phyloP scores from a whole-genome alignment of 257 asterid species.

The Coffea eugenioides region DNA sequence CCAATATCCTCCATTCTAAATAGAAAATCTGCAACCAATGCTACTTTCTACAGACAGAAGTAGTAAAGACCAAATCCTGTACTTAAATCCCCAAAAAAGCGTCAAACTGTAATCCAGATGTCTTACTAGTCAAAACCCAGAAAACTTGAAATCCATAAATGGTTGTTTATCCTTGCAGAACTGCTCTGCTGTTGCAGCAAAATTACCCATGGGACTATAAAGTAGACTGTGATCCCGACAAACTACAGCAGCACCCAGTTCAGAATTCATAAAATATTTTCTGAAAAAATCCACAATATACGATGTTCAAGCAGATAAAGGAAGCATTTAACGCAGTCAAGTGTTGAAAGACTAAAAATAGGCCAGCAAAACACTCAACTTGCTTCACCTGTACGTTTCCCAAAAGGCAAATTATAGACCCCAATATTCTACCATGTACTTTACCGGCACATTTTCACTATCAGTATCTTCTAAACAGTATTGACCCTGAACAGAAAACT shows the following conservation, averaged over 20 bases:
- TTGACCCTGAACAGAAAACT: not conserved
- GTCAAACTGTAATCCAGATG: constrained; percentile 12
- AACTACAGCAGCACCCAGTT: constrained; percentile 25
- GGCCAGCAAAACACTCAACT: constrained; percentile 23
- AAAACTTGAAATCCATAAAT: constrained; percentile 21
- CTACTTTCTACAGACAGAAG: not conserved
- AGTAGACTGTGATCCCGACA: constrained; percentile 28
- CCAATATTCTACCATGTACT: constrained; percentile 21
- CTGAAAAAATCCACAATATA: constrained; percentile 58
- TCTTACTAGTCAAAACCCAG: constrained; percentile 24
- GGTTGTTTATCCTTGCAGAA: constrained; percentile 29
- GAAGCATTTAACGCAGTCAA: constrained; percentile 16
- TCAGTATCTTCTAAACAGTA: not conserved
- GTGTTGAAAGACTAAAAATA: constrained; percentile 25
- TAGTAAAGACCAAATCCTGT: constrained; percentile 1
- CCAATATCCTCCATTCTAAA: constrained; percentile 93
- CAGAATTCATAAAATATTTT: constrained; percentile 25
- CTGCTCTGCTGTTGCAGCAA: constrained; percentile 22
- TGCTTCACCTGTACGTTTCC: constrained; percentile 53
- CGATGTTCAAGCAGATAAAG: constrained; percentile 32
- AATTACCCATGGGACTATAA: constrained; percentile 23
- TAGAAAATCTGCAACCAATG: constrained; percentile 8
- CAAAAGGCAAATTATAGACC: constrained; percentile 48
- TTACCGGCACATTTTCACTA: constrained; percentile 7
- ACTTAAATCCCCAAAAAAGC: not conserved